phyloP scores from a whole-genome alignment of 345 rosid genomes.

The Aquilaria sinensis region DNA sequence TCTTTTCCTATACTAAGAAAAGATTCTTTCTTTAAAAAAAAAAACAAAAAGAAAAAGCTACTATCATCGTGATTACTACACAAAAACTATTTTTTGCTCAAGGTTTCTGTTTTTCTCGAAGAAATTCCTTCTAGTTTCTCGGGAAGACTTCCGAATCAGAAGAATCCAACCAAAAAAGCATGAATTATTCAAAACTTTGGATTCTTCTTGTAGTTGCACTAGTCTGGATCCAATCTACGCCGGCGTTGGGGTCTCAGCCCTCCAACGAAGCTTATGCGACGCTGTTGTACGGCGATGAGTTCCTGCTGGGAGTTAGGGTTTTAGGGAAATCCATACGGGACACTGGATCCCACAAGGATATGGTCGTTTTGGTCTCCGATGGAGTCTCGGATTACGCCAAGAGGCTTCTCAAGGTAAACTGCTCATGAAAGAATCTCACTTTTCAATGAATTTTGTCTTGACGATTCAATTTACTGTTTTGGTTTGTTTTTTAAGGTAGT shows the following conservation, averaged over 20 bases:
- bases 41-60: conserved; percentile 14
- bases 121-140: conserved; percentile 20
- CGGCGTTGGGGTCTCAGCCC: conserved; percentile 27
- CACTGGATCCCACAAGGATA: conserved; percentile 70
- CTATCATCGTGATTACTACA: conserved; percentile 13
- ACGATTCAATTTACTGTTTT: background rate
- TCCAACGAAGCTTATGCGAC: conserved; percentile 72
- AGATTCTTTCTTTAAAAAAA: background rate
- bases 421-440: background rate
- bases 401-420: conserved; percentile 49
- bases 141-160: conserved; percentile 21
- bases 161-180: conserved; percentile 1
- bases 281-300: conserved; percentile 89
- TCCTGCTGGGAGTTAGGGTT: conserved; percentile 88
- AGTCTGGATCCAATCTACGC: conserved; percentile 25
- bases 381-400: conserved; percentile 78
- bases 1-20: background rate
- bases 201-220: conserved; percentile 22
- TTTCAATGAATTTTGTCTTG: background rate
- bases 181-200: conserved; percentile 27
- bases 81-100: background rate
- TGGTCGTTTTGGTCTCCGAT: conserved; percentile 91
- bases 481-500: too few relatives aligned
- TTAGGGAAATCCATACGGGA: conserved; percentile 86
- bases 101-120: conserved; percentile 18